Conservation (phyloP, 1,284 basidiomycete genomes). For the Boletellus sp. region DNA sequence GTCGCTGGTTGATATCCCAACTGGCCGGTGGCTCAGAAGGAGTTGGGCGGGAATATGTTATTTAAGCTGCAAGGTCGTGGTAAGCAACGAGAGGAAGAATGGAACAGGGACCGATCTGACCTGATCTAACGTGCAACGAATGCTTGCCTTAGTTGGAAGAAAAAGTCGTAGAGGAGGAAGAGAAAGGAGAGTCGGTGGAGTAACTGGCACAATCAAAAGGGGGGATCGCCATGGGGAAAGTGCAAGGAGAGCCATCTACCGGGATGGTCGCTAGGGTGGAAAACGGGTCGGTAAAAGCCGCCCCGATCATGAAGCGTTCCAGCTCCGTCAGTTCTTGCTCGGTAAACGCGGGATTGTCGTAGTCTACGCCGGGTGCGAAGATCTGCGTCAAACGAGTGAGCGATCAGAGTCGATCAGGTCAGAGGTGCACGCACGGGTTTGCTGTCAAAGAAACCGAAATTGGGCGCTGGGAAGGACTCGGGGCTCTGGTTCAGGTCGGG, state of each 20-base stretch:
- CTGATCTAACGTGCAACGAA: neutral
- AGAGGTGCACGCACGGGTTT: conserved; percentile 17
- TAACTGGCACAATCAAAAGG: conserved; percentile 18
- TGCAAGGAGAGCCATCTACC: neutral
- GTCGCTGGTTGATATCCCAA: neutral
- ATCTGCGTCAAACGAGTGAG: conserved; percentile 9
- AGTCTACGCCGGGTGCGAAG: neutral
- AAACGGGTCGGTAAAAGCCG: conserved; percentile 25
- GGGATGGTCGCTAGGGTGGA: neutral
- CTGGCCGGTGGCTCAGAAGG: neutral
- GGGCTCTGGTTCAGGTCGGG: conserved; percentile 2
- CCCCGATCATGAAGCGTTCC: conserved; percentile 13
- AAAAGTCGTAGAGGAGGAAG: conserved; percentile 13
- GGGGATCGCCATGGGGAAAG: conserved; percentile 8
- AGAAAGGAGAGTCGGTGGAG: conserved; percentile 13
- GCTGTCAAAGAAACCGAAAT: conserved; percentile 8
- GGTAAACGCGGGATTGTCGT: conserved; percentile 6
- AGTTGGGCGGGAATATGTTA: neutral
- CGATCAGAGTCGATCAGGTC: neutral
- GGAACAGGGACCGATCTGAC: conserved; percentile 3
- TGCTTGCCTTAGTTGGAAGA: conserved; percentile 1
- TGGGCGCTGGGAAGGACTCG: neutral
- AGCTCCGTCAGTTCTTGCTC: conserved; percentile 15
- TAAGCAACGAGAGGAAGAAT: too few species aligned
- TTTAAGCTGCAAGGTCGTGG: neutral